Evolutionary conservation across 1,284 basidiomycete species (phyloP), one percentile per base, ranked within the genome.

Genomic region (Porogramme epimiltina): DNA sequence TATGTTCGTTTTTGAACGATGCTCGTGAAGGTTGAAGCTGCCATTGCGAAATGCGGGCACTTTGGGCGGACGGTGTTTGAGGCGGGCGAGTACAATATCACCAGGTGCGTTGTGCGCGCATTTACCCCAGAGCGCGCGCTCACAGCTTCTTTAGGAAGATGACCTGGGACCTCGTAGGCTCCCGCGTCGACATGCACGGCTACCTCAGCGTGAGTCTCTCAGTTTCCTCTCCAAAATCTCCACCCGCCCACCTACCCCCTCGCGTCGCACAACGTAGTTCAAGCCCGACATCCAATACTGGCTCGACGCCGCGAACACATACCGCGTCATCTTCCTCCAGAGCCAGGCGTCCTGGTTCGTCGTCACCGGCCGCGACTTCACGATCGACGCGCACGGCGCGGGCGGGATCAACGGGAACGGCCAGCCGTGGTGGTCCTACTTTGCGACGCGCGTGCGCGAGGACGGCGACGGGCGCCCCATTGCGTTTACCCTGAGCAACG

Each of bases 271-370:
- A 19, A 15, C 22, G 23, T 9, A 84, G 75, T 86, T 86, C 66
- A 65, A 74, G 3, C 78, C 81, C 3, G 74, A 85, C 59, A 71
- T 84, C 26, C 64, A 81, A 24, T 84, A 77, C 60, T 87, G 85
- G 84, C 69, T 86, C 41, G 66, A 84, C 47, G 65, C 73, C 10
- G 66, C 69, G 45, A 83, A 79, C 61, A 84, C 82, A 0, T 84
- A 84, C 62, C 76, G 80, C 8, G 80, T 84, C 23, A 78, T 84
- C 23, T 84, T 83, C 65, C 82, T 84, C 49, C 81, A 84, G 75
- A 77, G 73, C 58, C 85, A 86, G 69, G 79, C 83, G 2, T 82
- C 85, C 9, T 85, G 82, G 77, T 86, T 85, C 58, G 78, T 87
- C 45, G 71, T 87, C 26, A 81, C 79, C 2, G 84, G 84, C 1